Evolutionary conservation across 169 alveolate species (phyloP).

Genomic region (Plasmodium coatneyi): DNA sequence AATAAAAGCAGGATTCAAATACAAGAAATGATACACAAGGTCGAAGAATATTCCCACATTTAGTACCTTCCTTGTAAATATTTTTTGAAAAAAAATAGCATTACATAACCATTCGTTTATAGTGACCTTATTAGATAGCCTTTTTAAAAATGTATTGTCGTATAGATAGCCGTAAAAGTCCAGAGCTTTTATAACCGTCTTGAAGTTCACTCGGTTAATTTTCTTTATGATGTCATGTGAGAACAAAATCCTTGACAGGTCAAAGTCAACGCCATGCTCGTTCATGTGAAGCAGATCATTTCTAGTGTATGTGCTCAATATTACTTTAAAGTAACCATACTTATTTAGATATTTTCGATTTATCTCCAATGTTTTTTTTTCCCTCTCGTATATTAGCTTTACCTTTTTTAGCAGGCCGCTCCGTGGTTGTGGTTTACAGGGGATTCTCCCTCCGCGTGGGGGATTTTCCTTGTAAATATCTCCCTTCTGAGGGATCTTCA

Average conservation of each 20-base stretch:
- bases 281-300: conserved; percentile 3
- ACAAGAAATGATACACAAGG: conserved; percentile 37
- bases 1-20: conserved; percentile 7
- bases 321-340: conserved; percentile 51
- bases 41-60: conserved; percentile 33
- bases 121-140: conserved; percentile 35
- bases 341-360: conserved; percentile 36
- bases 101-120: conserved; percentile 51
- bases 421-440: neutral
- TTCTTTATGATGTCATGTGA: conserved; percentile 25
- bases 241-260: conserved; percentile 35
- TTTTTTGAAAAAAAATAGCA: conserved; percentile 11
- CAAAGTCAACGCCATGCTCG: conserved; percentile 25
- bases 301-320: conserved; percentile 37
- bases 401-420: conserved; percentile 1
- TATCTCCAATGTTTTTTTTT: conserved; percentile 38
- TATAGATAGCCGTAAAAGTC: conserved; percentile 62
- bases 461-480: neutral
- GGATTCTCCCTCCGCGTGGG: neutral
- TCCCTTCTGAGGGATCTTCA: neutral
- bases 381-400: conserved; percentile 52
- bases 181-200: conserved; percentile 37
- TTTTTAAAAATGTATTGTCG: conserved; percentile 56
- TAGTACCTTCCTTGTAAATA: conserved; percentile 18
- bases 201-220: conserved; percentile 34